Base-by-base conservation (phyloP, 2,329 filamentous ascomycete species). In the Parascedosporium putredinis region DNA sequence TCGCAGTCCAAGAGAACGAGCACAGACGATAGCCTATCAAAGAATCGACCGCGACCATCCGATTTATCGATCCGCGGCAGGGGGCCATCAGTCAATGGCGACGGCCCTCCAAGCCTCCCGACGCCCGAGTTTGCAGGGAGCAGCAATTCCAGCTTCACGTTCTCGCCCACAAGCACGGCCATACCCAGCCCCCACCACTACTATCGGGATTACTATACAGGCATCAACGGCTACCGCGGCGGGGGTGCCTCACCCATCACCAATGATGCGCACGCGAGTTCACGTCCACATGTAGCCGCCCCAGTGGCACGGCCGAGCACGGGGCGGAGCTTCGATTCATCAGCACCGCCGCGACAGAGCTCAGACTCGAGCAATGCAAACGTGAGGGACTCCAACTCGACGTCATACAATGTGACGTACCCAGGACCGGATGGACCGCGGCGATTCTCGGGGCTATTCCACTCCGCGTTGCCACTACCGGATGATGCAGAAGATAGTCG, bases 401-500 rank as follows among this genome's bases (percentile, higher is more conserved):
- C 47, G 5, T 42, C 73, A 4, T 75, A 75, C 58, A 71, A 71
- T 54, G 76, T 75, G 38, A 69, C 66, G 54, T 67, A 71, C 52
- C 68, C 65, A 49, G 61, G 60, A 33, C 63, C 65, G 22, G 68
- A 63, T 52, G 71, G 76, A 10, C 63, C 63, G 27, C 72, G 73
- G 34, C 81, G 83, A 38, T 84, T 79, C 58, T 90, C 86, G 0
- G 86, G 84, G 4, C 70, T 95, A 20, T 95, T 95, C 69, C 87
- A 87, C 53, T 95, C 89, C 1, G 89, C 89, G 4, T 78, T 95
- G 62, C 89, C 89, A 1, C 77, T 90, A 69, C 78, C 83, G 1
- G 87, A 94, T 57, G 75, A 73, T 2, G 72, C 76, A 5, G 77
- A 75, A 40, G 72, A 72, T 50, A 74, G 66, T 56, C 67, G 65